phyloP scores from a whole-genome alignment of 495 filamentous ascomycete species.

The Aspergillus panamensis region DNA sequence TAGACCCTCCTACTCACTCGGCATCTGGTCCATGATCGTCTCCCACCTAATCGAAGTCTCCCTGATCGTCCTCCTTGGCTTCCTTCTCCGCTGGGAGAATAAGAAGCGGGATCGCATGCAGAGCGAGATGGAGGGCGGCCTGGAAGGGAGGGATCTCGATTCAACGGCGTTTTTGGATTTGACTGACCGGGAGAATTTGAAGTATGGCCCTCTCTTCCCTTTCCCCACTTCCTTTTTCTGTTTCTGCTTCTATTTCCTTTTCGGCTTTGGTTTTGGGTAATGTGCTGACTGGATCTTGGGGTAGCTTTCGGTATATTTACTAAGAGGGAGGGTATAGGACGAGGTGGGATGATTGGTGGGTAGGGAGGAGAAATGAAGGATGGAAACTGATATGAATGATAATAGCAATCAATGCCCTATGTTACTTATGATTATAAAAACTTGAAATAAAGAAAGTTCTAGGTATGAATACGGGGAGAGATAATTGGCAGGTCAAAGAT shows the following conservation, averaged over 20 bases:
- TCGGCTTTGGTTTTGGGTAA: background rate
- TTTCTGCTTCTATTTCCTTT: background rate
- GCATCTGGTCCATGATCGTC: constrained; percentile 62
- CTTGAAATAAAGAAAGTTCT: no score
- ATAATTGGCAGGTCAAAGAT: background rate
- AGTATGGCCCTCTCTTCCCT: constrained; percentile 41
- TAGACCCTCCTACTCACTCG: constrained; percentile 52
- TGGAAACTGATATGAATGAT: no score
- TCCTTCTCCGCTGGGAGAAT: constrained; percentile 54
- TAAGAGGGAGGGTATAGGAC: background rate
- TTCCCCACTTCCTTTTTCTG: background rate
- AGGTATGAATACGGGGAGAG: background rate
- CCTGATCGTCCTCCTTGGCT: constrained; percentile 44
- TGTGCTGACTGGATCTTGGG: background rate
- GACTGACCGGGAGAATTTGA: constrained; percentile 58
- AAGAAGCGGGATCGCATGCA: constrained; percentile 51
- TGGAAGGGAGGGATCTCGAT: constrained; percentile 50
- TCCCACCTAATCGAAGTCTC: constrained; percentile 53
- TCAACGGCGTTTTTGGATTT: constrained; percentile 56
- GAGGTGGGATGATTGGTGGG: background rate
- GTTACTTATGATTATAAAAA: no score
- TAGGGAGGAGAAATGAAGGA: no score
- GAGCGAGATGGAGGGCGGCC: constrained; percentile 43
- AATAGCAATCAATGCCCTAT: no score
- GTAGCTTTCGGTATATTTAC: constrained; percentile 11